These are phyloP conservation scores for Podospora sp. DNA, from an alignment of 495 filamentous ascomycete genomes.

Conservation along the genomic window DNA sequence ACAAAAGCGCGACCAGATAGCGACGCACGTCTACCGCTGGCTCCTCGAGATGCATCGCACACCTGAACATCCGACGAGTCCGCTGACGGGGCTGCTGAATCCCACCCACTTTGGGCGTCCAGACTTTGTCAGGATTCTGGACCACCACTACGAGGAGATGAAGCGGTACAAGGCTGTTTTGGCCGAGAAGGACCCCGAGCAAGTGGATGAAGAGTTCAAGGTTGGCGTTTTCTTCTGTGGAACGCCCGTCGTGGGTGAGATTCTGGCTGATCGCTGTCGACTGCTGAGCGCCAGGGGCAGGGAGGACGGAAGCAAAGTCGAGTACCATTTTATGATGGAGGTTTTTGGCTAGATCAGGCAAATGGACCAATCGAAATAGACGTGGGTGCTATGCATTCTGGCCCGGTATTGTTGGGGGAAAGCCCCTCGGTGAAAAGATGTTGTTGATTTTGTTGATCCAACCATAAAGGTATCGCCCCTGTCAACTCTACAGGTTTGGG, in stretches of 20 bases:
- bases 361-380: too few relatives aligned
- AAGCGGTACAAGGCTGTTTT: conserved; percentile 24
- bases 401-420: too few relatives aligned
- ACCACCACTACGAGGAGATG: conserved; percentile 41
- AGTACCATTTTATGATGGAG: conserved; percentile 31
- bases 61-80: conserved; percentile 27
- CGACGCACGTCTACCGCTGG: neutral
- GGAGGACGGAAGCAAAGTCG: conserved; percentile 22
- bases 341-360: conserved; percentile 16
- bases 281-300: conserved; percentile 22
- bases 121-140: conserved; percentile 58
- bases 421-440: too few relatives aligned
- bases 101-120: conserved; percentile 53
- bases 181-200: conserved; percentile 28
- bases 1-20: conserved; percentile 32
- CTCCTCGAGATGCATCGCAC: neutral
- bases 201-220: conserved; percentile 27
- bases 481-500: too few relatives aligned
- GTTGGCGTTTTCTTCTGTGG: conserved; percentile 29
- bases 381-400: too few relatives aligned
- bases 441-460: too few relatives aligned
- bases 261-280: conserved; percentile 26
- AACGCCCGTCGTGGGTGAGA: conserved; percentile 24
- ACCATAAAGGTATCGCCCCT: too few relatives aligned
- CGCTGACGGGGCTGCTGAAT: conserved; percentile 43